phyloP scores from a whole-genome alignment of 257 asterid genomes.

The Primulina huaijiensis region DNA sequence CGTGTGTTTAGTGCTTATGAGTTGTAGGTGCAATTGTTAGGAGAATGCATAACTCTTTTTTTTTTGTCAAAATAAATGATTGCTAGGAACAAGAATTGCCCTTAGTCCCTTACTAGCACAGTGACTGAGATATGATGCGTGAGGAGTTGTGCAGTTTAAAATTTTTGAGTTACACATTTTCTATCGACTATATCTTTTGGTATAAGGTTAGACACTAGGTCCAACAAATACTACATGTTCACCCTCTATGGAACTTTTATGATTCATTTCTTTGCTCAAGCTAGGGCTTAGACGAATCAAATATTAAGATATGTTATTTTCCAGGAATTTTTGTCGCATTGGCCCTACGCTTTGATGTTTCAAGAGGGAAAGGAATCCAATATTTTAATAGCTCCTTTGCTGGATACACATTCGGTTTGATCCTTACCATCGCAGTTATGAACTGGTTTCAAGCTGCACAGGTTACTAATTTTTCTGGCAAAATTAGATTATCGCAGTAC shows the following conservation, averaged over 20 bases:
- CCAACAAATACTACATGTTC: background rate
- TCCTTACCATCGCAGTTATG: conserved; percentile 79
- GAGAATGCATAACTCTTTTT: background rate
- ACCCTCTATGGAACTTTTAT: background rate
- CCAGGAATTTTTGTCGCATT: conserved; percentile 96
- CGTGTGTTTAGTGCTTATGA: background rate
- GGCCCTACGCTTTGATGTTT: conserved; percentile 90
- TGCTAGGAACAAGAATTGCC: background rate
- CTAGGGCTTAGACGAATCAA: background rate
- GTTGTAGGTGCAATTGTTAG: background rate
- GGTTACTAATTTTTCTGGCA: conserved; percentile 35
- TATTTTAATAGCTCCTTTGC: conserved; percentile 89
- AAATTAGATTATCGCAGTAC: background rate
- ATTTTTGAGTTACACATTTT: background rate
- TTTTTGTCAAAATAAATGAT: background rate
- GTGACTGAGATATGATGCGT: background rate
- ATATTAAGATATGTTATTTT: conserved; percentile 16
- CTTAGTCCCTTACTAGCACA: background rate
- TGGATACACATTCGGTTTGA: conserved; percentile 72
- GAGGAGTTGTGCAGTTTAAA: background rate
- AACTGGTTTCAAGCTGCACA: conserved; percentile 99
- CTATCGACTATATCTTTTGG: background rate
- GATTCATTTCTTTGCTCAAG: background rate
- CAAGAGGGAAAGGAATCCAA: conserved; percentile 71
- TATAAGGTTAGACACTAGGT: no score